Evolutionary conservation across 305 asterid species (phyloP).

Genomic region (Ilex paraguariensis): DNA sequence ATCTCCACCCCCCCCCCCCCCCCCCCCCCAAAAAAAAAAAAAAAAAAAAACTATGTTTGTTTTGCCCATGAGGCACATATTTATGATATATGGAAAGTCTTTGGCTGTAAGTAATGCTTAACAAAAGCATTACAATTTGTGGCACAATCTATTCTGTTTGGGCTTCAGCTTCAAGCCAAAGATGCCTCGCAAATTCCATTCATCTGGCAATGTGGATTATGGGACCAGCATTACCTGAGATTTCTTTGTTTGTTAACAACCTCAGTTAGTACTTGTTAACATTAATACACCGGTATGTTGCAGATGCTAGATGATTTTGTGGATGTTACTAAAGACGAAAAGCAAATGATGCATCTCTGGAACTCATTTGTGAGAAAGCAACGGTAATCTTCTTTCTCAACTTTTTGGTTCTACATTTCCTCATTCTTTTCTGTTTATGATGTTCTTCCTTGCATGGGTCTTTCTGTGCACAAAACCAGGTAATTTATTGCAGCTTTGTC

Average conservation of each 20-base stretch:
- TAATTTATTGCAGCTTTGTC: too few species aligned
- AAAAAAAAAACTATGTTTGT: too few species aligned
- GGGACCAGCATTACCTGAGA: neutral
- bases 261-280: neutral
- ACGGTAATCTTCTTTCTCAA: conserved; percentile 34
- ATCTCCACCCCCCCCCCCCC: too few species aligned
- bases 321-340: conserved; percentile 94
- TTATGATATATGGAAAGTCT: neutral
- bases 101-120: neutral
- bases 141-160: neutral
- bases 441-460: too few species aligned
- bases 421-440: too few species aligned
- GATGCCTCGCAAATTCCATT: neutral
- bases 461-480: too few species aligned
- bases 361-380: conserved; percentile 97
- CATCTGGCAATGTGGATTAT: neutral
- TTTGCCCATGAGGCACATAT: too few species aligned
- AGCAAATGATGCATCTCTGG: conserved; percentile 98
- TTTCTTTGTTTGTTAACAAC: neutral
- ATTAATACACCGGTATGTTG: conserved; percentile 22
- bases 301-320: conserved; percentile 99
- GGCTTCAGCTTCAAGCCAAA: neutral
- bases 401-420: too few species aligned
- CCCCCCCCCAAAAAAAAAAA: too few species aligned
- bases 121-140: neutral